Percentiles rank a stretch among this genome's conserved stretches.
Conservation (phyloP, 1,284 basidiomycete genomes). For the Laetiporus sulphureus region DNA sequence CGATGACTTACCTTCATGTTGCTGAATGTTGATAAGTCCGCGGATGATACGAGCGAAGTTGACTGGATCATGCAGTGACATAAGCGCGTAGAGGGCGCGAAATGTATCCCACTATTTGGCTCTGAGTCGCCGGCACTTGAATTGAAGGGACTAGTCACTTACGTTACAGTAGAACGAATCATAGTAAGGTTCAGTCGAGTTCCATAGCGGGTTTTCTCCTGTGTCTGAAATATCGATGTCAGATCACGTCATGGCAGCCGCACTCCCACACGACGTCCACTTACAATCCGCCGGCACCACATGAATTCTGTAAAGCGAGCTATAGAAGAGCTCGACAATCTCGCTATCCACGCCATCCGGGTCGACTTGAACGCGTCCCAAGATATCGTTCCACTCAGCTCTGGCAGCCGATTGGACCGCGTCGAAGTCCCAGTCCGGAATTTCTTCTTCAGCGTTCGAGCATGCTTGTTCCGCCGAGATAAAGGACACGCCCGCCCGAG, state of each 20-base stretch:
- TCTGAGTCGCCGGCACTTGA: background rate
- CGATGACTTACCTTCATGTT: conserved; percentile 44
- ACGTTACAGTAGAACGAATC: conserved; percentile 69
- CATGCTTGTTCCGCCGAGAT: conserved; percentile 56
- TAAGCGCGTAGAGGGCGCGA: conserved; percentile 50
- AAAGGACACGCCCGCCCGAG: conserved; percentile 52
- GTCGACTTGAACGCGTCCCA: conserved; percentile 49
- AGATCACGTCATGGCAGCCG: no score
- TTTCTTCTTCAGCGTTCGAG: conserved; percentile 51
- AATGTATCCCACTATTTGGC: conserved; percentile 66
- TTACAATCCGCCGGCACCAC: conserved; percentile 62
- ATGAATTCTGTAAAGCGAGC: conserved; percentile 59
- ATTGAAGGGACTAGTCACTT: conserved; percentile 15
- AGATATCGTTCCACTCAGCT: conserved; percentile 48
- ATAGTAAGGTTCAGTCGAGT: conserved; percentile 57
- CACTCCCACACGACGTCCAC: conserved; percentile 12
- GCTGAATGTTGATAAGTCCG: conserved; percentile 60
- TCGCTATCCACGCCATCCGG: conserved; percentile 41
- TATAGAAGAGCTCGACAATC: conserved; percentile 49
- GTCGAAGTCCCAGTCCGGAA: conserved; percentile 53
- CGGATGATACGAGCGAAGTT: conserved; percentile 51
- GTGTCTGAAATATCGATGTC: no score
- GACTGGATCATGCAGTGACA: conserved; percentile 54
- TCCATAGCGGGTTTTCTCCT: conserved; percentile 65
- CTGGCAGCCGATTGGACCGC: conserved; percentile 34